These are phyloP conservation scores for Cryoendolithus antarcticus DNA, from an alignment of 2,329 filamentous ascomycete genomes.

Conservation along the genomic window DNA sequence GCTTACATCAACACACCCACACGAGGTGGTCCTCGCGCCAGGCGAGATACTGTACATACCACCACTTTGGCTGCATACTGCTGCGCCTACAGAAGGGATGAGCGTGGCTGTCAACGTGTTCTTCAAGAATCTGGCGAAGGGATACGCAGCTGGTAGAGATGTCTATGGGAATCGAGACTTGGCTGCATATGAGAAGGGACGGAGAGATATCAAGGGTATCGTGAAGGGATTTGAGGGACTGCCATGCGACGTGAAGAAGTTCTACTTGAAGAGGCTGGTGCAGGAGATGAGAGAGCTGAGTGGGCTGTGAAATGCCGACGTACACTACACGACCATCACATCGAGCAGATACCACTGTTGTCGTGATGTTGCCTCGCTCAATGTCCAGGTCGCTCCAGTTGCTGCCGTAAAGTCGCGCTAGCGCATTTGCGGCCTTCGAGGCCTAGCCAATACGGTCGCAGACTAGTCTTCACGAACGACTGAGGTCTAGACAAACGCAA, in stretches of 20 bases:
- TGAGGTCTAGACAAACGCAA: no score
- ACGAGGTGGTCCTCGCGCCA: slow-evolving; percentile 52
- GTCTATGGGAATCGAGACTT: slow-evolving; percentile 83
- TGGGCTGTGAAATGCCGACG: no score
- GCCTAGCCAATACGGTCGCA: no score
- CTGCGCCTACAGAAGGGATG: slow-evolving; percentile 40
- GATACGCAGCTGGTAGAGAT: slow-evolving; percentile 64
- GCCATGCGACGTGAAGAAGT: slow-evolving; percentile 54
- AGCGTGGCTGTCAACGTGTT: slow-evolving; percentile 85
- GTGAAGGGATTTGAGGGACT: slow-evolving; percentile 50
- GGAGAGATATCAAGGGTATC: slow-evolving; percentile 59
- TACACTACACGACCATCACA: no score
- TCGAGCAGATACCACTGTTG: no score
- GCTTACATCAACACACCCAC: slow-evolving; percentile 43
- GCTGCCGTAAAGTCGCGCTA: no score
- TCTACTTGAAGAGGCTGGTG: slow-evolving; percentile 62
- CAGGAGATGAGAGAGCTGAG: slow-evolving; percentile 45
- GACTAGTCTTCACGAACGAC: no score
- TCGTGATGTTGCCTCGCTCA: no score
- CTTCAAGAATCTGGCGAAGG: slow-evolving; percentile 53
- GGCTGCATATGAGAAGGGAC: slow-evolving; percentile 69
- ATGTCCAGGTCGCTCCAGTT: no score
- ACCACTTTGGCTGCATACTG: slow-evolving; percentile 73
- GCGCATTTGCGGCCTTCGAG: no score
- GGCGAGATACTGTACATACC: slow-evolving; percentile 75